Percentiles rank a stretch among this genome's conserved stretches.
Conservation (phyloP, 805 yeast genomes). For the Saturnispora bothae region DNA sequence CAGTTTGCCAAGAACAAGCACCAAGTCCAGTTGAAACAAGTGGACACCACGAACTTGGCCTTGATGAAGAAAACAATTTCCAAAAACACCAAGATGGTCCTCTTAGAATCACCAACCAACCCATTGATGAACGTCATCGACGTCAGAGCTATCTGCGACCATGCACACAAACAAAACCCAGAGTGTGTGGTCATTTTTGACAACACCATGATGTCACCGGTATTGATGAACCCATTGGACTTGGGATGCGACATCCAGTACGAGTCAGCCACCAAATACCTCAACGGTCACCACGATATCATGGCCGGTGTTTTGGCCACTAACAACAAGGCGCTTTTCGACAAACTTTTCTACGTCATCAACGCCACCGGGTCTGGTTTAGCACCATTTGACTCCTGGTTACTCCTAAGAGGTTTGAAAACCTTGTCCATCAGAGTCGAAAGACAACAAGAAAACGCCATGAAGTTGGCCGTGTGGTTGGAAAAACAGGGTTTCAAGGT, state of each 20-base stretch:
- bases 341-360: constrained; percentile 61
- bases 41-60: constrained; percentile 69
- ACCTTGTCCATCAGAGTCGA: constrained; percentile 80
- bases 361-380: constrained; percentile 89
- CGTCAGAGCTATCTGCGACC: constrained; percentile 51
- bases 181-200: constrained; percentile 72
- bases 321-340: constrained; percentile 51
- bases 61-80: constrained; percentile 48
- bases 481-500: constrained; percentile 61
- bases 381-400: constrained; percentile 89
- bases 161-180: constrained; percentile 61
- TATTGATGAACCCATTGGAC: constrained; percentile 74
- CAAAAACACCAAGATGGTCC: constrained; percentile 58
- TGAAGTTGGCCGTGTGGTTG: constrained; percentile 64
- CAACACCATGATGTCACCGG: constrained; percentile 95
- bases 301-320: constrained; percentile 92
- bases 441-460: constrained; percentile 77
- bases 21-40: constrained; percentile 57
- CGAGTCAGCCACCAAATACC: constrained; percentile 87
- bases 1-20: constrained; percentile 58
- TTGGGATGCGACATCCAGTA: constrained; percentile 86
- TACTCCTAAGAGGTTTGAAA: constrained; percentile 77
- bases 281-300: constrained; percentile 91
- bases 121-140: constrained; percentile 86
- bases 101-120: constrained; percentile 87